These are phyloP conservation scores for Fusarium bactridioides DNA, from an alignment of 2,329 filamentous ascomycete genomes.

Conservation along the genomic window DNA sequence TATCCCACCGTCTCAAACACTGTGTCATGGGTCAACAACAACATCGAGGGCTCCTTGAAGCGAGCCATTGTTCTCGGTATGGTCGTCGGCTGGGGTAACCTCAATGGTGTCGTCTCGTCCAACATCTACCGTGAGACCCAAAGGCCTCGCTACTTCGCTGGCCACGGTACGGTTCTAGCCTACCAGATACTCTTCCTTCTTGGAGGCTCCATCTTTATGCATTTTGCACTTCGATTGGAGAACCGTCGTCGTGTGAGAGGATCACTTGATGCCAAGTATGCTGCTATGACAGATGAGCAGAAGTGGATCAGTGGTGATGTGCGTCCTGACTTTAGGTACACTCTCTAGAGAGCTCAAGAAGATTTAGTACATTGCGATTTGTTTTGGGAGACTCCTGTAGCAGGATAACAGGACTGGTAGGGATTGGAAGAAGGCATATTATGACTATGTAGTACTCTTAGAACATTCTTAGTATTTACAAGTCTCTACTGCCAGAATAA, in stretches of 20 bases:
- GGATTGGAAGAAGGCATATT: no score
- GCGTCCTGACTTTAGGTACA: slow-evolving; percentile 48
- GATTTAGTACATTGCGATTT: background rate
- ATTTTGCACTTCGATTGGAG: slow-evolving; percentile 64
- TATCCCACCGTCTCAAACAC: slow-evolving; percentile 77
- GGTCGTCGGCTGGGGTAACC: slow-evolving; percentile 80
- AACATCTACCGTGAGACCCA: slow-evolving; percentile 67
- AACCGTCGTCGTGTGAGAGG: slow-evolving; percentile 66
- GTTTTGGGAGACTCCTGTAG: accelerated
- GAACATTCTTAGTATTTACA: background rate
- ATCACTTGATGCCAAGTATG: slow-evolving; percentile 62
- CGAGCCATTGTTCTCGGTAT: slow-evolving; percentile 76
- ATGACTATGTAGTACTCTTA: background rate
- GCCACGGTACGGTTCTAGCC: slow-evolving; percentile 69
- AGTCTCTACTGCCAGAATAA: no score
- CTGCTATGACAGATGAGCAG: slow-evolving; percentile 63
- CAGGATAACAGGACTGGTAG: no score
- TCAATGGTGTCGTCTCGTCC: slow-evolving; percentile 70
- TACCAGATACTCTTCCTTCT: slow-evolving; percentile 71
- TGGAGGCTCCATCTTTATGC: slow-evolving; percentile 69
- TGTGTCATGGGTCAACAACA: slow-evolving; percentile 75
- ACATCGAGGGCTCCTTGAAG: slow-evolving; percentile 67
- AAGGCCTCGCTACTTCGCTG: slow-evolving; percentile 48
- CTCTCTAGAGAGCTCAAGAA: slow-evolving; percentile 27
- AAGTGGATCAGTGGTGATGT: slow-evolving; percentile 66